Evolutionary conservation across 805 yeast species (phyloP).

Genomic region (Pichia californica): DNA sequence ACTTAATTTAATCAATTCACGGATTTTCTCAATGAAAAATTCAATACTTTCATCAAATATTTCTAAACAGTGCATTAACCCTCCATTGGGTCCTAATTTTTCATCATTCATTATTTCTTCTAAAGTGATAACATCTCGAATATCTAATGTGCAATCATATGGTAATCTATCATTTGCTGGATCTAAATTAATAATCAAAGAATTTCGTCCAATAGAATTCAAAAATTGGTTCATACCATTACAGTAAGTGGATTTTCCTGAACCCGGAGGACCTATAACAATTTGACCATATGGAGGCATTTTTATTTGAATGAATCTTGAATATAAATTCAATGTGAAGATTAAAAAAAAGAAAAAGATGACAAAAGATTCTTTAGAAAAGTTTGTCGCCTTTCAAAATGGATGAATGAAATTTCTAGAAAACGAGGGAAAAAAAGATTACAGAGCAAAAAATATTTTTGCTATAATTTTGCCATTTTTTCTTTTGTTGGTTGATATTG

Average conservation of each 20-base stretch:
- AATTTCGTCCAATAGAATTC: constrained; percentile 88
- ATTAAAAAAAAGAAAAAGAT: too few relatives aligned
- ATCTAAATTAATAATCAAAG: constrained; percentile 80
- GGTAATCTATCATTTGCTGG: constrained; percentile 63
- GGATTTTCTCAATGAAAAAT: constrained; percentile 49
- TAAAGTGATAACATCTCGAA: constrained; percentile 48
- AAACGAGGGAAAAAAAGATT: too few relatives aligned
- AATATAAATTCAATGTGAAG: too few relatives aligned
- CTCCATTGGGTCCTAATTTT: constrained; percentile 69
- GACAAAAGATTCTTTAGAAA: too few relatives aligned
- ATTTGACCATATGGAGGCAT: constrained; percentile 75
- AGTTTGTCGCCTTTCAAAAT: too few relatives aligned
- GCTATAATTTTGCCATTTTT: too few relatives aligned
- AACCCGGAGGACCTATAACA: constrained; percentile 96
- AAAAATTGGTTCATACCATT: constrained; percentile 88
- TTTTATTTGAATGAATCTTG: too few relatives aligned
- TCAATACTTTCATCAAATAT: constrained; percentile 50
- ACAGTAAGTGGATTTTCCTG: constrained; percentile 95
- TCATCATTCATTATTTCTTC: constrained; percentile 56
- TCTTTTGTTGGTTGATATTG: too few relatives aligned
- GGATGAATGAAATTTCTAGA: background rate
- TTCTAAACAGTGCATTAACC: constrained; percentile 83
- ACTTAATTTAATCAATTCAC: constrained; percentile 40
- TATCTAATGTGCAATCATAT: constrained; percentile 50
- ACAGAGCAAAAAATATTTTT: too few relatives aligned